Evolutionary conservation across 2,329 filamentous ascomycete species (phyloP).

Genomic region (Pestalotiopsis fici): DNA sequence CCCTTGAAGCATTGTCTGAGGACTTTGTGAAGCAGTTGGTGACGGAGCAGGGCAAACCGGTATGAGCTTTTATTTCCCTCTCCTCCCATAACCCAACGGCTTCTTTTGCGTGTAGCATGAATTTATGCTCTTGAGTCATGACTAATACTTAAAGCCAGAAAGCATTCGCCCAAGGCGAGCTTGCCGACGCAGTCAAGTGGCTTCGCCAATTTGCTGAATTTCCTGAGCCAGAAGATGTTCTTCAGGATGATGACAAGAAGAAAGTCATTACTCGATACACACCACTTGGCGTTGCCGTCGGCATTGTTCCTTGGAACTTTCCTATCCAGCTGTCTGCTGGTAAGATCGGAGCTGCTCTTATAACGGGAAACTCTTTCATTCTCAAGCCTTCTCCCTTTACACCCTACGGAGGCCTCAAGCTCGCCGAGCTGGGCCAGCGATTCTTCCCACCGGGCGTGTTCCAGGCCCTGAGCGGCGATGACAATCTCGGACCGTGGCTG

Average conservation of each 20-base stretch:
- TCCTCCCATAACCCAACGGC: not conserved
- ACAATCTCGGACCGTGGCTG: conserved; percentile 53
- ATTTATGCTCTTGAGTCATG: not conserved
- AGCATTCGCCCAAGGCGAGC: conserved; percentile 16
- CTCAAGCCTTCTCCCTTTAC: conserved; percentile 61
- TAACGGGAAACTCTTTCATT: conserved; percentile 57
- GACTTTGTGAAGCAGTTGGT: conserved; percentile 15
- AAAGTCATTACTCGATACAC: conserved; percentile 42
- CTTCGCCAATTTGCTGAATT: not conserved
- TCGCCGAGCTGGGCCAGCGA: conserved; percentile 48
- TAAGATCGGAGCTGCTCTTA: conserved; percentile 52
- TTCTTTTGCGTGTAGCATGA: too few relatives aligned
- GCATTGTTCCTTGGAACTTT: conserved; percentile 65
- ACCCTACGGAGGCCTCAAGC: conserved; percentile 52
- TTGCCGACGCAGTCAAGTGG: conserved; percentile 9
- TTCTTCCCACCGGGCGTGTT: conserved; percentile 58
- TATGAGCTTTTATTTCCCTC: not conserved
- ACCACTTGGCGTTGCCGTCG: conserved; percentile 52
- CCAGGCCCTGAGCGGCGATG: conserved; percentile 55
- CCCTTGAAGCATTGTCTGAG: conserved; percentile 13
- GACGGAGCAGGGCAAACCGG: conserved; percentile 18
- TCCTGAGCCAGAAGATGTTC: conserved; percentile 36
- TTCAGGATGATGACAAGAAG: conserved; percentile 43
- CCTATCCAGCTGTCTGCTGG: conserved; percentile 46
- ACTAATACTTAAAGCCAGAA: conserved; percentile 17